Base-by-base conservation (phyloP, 257 asterid species). In the Phtheirospermum japonicum region DNA sequence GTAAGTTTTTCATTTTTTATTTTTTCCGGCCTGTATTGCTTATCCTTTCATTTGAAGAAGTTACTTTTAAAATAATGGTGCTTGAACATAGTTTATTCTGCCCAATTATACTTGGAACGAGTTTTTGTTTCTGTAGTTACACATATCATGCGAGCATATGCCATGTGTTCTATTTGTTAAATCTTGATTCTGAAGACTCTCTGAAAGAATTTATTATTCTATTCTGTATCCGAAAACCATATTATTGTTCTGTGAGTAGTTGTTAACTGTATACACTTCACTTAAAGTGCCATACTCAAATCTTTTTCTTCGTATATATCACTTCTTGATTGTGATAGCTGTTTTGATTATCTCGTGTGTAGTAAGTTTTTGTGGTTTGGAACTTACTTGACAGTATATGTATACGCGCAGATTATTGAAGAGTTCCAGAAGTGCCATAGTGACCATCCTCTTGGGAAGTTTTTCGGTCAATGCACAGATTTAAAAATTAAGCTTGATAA, bases 371-470 rank as follows among this genome's bases (percentile, higher is more conserved):
- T n/a, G n/a, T n/a, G n/a, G n/a, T n/a, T n/a, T n/a, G n/a, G n/a
- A n/a, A n/a, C n/a, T n/a, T n/a, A 34, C 30, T 4, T 28, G 36
- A 12, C 53, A 42, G 4, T 46, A 11, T 49, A 18, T 14, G n/a
- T n/a, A 23, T 17, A 32, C 13, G 12, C 74, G 51, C 85, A 87
- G 95, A 77, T 87, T 50, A 85, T 87, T 46, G 85, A 87, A 72
- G 58, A 71, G 70, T 87, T 87, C 67, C 95, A 87, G 68, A 84
- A 79, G 75, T 82, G 95, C 64, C 95, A 84, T 60, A 55, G 69
- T 33, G 90, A 85, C 73, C 94, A 87, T 75, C 94, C 95, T 36
- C 59, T 87, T 19, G 86, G 90, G 65, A 87, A 87, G 70, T 87
- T 84, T 65, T 79, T 87, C 45, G 92, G 92, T 32, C 66, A 77